Evolutionary conservation across 164 flowering plant species (phyloP), one percentile per base, ranked within the genome.

Genomic region (Dillenia turbinata): DNA sequence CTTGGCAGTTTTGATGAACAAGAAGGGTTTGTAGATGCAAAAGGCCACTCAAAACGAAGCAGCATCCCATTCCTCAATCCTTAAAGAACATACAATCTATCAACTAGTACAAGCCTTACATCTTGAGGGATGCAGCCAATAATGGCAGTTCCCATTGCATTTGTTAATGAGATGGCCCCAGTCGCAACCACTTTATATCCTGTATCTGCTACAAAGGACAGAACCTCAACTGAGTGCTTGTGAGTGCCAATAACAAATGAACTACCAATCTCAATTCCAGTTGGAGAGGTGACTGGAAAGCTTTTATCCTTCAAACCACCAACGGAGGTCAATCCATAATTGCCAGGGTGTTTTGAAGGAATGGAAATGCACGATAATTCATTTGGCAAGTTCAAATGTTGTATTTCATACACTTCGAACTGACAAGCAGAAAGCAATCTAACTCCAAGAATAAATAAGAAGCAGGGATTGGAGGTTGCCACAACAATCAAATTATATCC

Each of bases 21-120:
- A 24, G 44, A 61, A 24, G 61, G n/a, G n/a, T n/a, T 52, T 47
- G 59, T 45, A 62, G 82, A 68, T 53, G 67, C 56, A 61, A 70
- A 58, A 58, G 97, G 94, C 96, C 93, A 91, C 78, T 91, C 96
- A 75, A 91, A 89, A 24, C 97, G 87, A 59, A 94, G 93, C 54
- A 94, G 73, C 99, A 94, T 91, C 57, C 99, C 99, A 75, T 94
- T 94, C 73, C 99, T 91, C 69, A 94, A 73, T 54, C 99, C 99
- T 12, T 87, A 72, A 45, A 94, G 92, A 49, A 91, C 70, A 74
- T 91, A 94, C 13, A 83, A 71, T 64, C 82, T 85, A 70, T 86
- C 97, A 71, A 79, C 91, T 45, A 80, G 57, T 17, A 91, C 97
- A 80, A 94, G 88, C 79, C 94, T 80, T 54, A 86, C 96, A 86